Percentiles rank a stretch among this genome's conserved stretches.
Conservation (phyloP, 2,329 filamentous ascomycete species). For the Karstenula rhodostoma region DNA sequence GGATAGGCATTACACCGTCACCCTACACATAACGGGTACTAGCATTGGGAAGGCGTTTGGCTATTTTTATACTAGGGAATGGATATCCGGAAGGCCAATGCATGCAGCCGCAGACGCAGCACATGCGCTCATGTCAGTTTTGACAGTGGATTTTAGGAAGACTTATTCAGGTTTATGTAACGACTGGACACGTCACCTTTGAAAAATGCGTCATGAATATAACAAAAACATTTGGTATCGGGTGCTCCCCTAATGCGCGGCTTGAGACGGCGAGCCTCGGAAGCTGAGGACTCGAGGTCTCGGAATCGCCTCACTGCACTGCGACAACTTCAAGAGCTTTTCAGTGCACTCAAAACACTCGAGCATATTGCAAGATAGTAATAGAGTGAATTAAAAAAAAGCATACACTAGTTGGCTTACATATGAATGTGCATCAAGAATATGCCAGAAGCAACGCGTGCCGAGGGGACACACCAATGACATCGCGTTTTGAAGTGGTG, state of each 20-base stretch:
- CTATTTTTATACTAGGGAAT: conserved; percentile 1
- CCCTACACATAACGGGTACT: conserved; percentile 37
- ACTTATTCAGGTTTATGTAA: background rate
- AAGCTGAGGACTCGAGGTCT: background rate
- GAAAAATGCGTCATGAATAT: conserved; percentile 6
- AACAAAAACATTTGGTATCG: conserved; percentile 4
- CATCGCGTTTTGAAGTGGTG: conserved; percentile 25
- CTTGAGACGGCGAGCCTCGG: conserved; percentile 3
- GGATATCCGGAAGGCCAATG: conserved; percentile 8
- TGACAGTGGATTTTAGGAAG: background rate
- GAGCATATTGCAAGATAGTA: background rate
- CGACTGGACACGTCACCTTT: background rate
- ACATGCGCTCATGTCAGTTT: background rate
- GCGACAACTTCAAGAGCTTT: background rate
- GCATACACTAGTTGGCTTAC: background rate
- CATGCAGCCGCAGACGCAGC: background rate
- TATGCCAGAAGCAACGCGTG: conserved; percentile 34
- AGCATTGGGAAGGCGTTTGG: conserved; percentile 46
- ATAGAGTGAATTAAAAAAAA: background rate
- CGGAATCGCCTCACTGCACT: background rate
- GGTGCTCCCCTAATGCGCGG: background rate
- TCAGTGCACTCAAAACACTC: background rate
- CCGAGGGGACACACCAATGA: conserved; percentile 26
- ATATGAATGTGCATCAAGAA: conserved; percentile 20
- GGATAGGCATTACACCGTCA: conserved; percentile 31